These are phyloP conservation scores for Sphagnum fallax DNA, from an alignment of 228 moss, liverwort and hornwort species.

Conservation along the genomic window DNA sequence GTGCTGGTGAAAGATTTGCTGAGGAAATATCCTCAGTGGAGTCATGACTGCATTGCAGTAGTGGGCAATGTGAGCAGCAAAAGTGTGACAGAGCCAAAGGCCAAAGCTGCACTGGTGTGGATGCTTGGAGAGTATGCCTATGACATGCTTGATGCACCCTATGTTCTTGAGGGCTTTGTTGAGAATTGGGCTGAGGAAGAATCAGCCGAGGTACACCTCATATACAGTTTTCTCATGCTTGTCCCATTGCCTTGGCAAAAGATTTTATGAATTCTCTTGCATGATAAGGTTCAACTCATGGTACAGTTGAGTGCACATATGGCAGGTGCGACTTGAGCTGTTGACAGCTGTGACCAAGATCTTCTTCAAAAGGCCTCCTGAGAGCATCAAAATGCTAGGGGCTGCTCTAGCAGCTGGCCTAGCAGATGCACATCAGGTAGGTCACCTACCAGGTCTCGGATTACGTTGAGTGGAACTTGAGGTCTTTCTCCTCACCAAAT, in stretches of 20 bases:
- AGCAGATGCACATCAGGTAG: conserved; percentile 83
- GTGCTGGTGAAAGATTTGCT: conserved; percentile 95
- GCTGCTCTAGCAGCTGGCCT: conserved; percentile 72
- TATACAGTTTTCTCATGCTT: not conserved
- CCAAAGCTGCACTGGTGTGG: conserved; percentile 90
- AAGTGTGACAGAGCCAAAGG: conserved; percentile 89
- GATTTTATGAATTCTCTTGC: no score
- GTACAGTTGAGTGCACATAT: no score
- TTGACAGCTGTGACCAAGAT: conserved; percentile 83
- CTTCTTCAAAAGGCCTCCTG: conserved; percentile 89
- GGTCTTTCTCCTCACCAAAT: no score
- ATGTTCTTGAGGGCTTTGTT: conserved; percentile 78
- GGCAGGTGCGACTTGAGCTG: conserved; percentile 86
- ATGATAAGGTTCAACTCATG: no score
- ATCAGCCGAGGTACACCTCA: conserved; percentile 51
- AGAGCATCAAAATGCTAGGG: conserved; percentile 80
- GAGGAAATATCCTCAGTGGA: conserved; percentile 98
- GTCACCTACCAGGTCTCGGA: not conserved
- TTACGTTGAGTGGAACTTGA: not conserved
- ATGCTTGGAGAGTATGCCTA: conserved; percentile 98
- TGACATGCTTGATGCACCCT: conserved; percentile 94
- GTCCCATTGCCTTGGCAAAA: not conserved
- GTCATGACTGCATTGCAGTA: conserved; percentile 98
- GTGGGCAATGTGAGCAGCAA: conserved; percentile 95
- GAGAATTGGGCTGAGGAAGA: conserved; percentile 85